Conservation (phyloP, 1,284 basidiomycete genomes). For the Rhodotorula glutinis region DNA sequence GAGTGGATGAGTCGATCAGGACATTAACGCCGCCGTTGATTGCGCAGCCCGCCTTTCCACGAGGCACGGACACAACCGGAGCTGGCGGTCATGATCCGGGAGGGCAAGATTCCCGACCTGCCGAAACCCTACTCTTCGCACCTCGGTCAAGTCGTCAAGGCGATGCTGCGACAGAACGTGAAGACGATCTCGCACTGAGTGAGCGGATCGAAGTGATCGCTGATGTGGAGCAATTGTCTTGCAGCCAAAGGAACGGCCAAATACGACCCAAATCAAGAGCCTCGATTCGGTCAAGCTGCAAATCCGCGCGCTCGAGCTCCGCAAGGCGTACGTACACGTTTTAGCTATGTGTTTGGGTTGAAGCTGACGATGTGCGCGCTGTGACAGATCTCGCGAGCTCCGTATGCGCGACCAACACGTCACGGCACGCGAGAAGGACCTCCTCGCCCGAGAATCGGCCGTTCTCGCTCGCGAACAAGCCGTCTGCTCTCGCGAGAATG, state of each 20-base stretch:
- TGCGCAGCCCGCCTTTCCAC: conserved; percentile 72
- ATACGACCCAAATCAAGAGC: conserved; percentile 42
- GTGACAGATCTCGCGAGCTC: conserved; percentile 33
- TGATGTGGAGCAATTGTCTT: neutral
- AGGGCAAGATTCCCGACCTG: conserved; percentile 78
- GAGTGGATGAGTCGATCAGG: no score
- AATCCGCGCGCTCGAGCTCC: conserved; percentile 61
- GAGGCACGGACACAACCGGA: conserved; percentile 84
- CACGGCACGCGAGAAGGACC: conserved; percentile 29
- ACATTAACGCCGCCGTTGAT: no score
- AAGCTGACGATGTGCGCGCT: neutral
- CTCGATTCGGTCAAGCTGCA: conserved; percentile 45
- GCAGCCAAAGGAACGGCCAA: conserved; percentile 45
- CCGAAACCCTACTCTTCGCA: conserved; percentile 75
- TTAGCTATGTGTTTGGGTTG: no score
- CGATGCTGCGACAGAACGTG: conserved; percentile 82
- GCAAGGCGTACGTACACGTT: conserved; percentile 63
- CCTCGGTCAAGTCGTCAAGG: conserved; percentile 69
- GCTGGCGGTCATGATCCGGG: conserved; percentile 74
- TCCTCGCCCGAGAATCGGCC: conserved; percentile 34
- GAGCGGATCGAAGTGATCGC: no score
- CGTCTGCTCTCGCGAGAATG: conserved; percentile 25
- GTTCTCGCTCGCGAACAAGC: conserved; percentile 35
- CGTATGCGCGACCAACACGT: conserved; percentile 30
- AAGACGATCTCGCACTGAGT: no score